Evolutionary conservation across 2,329 filamentous ascomycete genomes (phyloP), one percentile per base, ranked within the genome.

Genomic region (Gnomoniopsis sp.): DNA sequence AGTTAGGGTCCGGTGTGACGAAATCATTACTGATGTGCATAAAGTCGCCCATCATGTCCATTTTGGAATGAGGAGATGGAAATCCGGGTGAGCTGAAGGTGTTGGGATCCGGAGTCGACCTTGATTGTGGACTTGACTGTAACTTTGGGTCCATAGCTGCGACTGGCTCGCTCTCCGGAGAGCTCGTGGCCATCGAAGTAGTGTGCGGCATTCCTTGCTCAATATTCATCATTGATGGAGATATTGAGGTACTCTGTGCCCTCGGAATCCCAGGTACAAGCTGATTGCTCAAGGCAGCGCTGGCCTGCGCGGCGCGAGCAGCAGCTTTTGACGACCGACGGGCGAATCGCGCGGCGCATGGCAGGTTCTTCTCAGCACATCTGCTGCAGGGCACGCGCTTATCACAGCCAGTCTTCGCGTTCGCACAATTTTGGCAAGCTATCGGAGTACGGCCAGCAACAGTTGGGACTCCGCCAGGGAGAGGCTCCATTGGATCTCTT

Each of bases 371-470:
- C 48, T 80, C 77, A 6, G 72, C 68, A 58, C 79, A 82, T 57
- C 78, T 71, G n/a, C 75, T 72, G 62, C 79, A 82, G 0, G 79
- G 79, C 1, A 77, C 73, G 55, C 71, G 70, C 65, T 81, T 82
- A 59, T 81, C 78, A 57, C 79, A 82, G 8, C 76, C 77, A 2
- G 78, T 80, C 67, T 82, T 81, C 34, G 78, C 79, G 62, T 72
- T 77, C 33, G 78, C 76, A 58, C 79, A 82, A 61, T 78, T 77
- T 47, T 74, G 70, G 65, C 79, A 82, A 3, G 79, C 78, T 62
- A 82, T 82, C 4, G 75, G 76, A 11, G 74, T 77, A 49, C 72
- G 68, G 65, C 70, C 77, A 63, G 71, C 72, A 14, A 79, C 66
- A 0, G 75, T 75, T 3, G 74, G 73, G 3, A 77, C 69, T n/a